Evolutionary conservation across 1,284 basidiomycete genomes (phyloP), one percentile per base, ranked within the genome.

Genomic region (Ustilago crameri): DNA sequence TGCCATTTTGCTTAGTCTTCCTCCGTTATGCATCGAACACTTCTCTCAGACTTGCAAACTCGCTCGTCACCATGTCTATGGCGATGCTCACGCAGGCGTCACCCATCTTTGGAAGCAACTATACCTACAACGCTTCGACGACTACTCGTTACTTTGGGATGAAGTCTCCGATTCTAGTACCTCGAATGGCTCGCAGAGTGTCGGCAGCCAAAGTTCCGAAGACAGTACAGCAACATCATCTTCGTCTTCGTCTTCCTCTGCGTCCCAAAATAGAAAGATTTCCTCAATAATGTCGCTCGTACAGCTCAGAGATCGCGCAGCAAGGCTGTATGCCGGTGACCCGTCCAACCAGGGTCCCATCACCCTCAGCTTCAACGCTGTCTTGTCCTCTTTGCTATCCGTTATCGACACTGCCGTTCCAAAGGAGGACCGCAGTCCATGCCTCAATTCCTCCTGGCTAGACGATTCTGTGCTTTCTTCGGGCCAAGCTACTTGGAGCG

Each of bases 21-120:
- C 62, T 5, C 68, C 68, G 3, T 17, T 62, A 40, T 57, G 62
- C 62, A 66, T 71, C 43, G 68, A 71, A 45, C 68, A 66, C 38
- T 66, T 58, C 34, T 61, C 68, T 9, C 68, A 71, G 22, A 66
- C 68, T 15, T 71, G 62, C 54, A 71, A 66, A 40, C 51, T 66
- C 3, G 62, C 62, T 37, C 68, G 68, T 5, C 46, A 48, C 18
- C 62, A 62, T 41, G 58, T 71, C 22, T 71, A 71, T 37, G 58
- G 58, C 10, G 34, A 65, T 3, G 4, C 26, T 26, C 35, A 43
- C 3, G 47, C 5, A 7, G 68, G 68, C 23, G 58, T 62, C 40
- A 5, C 45, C 2, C 68, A 71, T 17, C 62, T 71, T n/a, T 71
- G 68, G 68, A 66, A 64, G 30, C 51, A 60, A 22, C 51, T 70